A percentile compares a stretch with the other conserved stretches of the same genome.
Conservation (phyloP, 345 rosid species). For the Aurinia saxatilis region DNA sequence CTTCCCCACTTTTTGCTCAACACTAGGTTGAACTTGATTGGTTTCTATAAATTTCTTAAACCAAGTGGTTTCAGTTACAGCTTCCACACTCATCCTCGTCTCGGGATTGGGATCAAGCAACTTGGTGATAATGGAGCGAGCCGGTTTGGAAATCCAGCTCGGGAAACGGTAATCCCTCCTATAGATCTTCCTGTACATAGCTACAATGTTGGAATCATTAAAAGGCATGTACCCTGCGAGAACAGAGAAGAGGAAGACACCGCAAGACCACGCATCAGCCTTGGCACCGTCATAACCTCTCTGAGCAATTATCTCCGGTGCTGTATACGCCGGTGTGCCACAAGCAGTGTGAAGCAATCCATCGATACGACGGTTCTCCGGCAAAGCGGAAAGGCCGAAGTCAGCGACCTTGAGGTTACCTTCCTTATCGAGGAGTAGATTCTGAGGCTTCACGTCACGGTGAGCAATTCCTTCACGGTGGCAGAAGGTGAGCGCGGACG, state of each 20-base stretch:
- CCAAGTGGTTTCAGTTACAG: constrained; percentile 45
- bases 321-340: constrained; percentile 69
- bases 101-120: constrained; percentile 76
- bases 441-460: constrained; percentile 89
- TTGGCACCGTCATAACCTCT: constrained; percentile 58
- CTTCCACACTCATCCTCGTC: constrained; percentile 55
- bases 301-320: constrained; percentile 64
- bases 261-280: constrained; percentile 93
- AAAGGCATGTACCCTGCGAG: constrained; percentile 60
- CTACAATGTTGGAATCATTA: constrained; percentile 42
- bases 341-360: constrained; percentile 70
- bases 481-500: constrained; percentile 70
- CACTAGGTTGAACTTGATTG: neutral
- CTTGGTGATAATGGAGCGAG: constrained; percentile 39
- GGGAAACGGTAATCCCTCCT: constrained; percentile 56
- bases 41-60: constrained; percentile 36
- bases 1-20: constrained; percentile 9
- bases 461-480: constrained; percentile 79
- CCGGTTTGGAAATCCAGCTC: constrained; percentile 45
- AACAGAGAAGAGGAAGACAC: constrained; percentile 60
- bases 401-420: constrained; percentile 73
- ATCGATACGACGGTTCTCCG: constrained; percentile 42
- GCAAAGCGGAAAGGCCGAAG: constrained; percentile 69
- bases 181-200: constrained; percentile 52
- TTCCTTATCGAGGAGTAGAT: constrained; percentile 55